phyloP scores from a whole-genome alignment of 495 filamentous ascomycete species.

The Xylaria acuta region DNA sequence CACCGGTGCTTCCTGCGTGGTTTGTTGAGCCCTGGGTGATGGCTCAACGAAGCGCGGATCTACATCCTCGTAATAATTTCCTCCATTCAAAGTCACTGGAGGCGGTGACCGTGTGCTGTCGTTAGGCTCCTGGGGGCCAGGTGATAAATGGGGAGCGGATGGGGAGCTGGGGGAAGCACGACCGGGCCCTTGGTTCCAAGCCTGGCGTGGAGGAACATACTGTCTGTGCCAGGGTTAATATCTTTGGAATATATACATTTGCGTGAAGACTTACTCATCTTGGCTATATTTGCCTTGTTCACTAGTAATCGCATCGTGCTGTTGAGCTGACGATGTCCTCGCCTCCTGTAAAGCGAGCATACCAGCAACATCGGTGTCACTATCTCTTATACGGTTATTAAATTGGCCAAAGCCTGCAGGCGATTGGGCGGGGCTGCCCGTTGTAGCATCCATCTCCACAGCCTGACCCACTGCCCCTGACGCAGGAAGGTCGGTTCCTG shows the following conservation, averaged over 20 bases:
- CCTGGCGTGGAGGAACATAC: slow-evolving; percentile 70
- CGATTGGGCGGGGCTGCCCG: slow-evolving; percentile 56
- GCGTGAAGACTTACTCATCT: slow-evolving; percentile 67
- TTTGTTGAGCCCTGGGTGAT: slow-evolving; percentile 37
- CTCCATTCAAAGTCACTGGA: slow-evolving; percentile 48
- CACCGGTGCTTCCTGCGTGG: slow-evolving; percentile 40
- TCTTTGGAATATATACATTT: slow-evolving; percentile 4
- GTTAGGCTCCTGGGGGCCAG: slow-evolving; percentile 51
- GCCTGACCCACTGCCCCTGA: slow-evolving; percentile 67
- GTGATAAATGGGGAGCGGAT: slow-evolving; percentile 45
- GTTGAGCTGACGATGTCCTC: slow-evolving; percentile 47
- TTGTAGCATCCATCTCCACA: slow-evolving; percentile 79
- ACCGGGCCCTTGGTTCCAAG: slow-evolving; percentile 57
- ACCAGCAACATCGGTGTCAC: slow-evolving; percentile 70
- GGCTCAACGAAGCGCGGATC: slow-evolving; percentile 79
- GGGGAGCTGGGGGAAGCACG: slow-evolving; percentile 49
- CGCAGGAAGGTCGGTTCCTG: slow-evolving; percentile 52
- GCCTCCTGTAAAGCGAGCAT: slow-evolving; percentile 72
- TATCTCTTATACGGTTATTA: slow-evolving; percentile 62
- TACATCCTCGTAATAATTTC: slow-evolving; percentile 89
- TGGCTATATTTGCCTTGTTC: slow-evolving; percentile 72
- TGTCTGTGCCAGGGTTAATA: slow-evolving; percentile 45
- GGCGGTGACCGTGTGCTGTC: slow-evolving; percentile 39
- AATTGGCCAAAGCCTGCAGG: slow-evolving; percentile 54
- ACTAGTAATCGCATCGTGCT: slow-evolving; percentile 57